Percentiles rank a stretch among this genome's conserved stretches.
Conservation (phyloP, 2,329 filamentous ascomycete species). For the Phialophora verrucosa region DNA sequence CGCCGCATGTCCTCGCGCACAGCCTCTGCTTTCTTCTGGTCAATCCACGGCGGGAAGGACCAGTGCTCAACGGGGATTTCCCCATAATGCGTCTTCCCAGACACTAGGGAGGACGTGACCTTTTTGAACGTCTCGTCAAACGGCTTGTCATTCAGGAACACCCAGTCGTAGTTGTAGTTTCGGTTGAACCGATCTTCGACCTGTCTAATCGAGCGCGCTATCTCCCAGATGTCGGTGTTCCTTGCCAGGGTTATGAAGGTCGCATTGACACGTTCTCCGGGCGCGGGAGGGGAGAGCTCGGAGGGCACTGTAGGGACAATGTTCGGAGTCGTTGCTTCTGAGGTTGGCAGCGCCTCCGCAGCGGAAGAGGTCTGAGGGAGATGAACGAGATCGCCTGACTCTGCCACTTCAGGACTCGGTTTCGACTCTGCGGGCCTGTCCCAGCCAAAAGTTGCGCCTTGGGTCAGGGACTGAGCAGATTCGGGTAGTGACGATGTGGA, state of each 20-base stretch:
- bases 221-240: constrained; percentile 95
- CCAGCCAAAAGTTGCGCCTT: constrained; percentile 34
- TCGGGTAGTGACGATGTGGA: constrained; percentile 63
- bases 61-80: constrained; percentile 90
- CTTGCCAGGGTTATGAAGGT: constrained; percentile 96
- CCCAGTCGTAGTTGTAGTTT: constrained; percentile 98
- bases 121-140: constrained; percentile 95
- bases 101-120: constrained; percentile 86
- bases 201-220: constrained; percentile 91
- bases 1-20: constrained; percentile 93
- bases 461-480: constrained; percentile 38
- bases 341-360: constrained; percentile 41
- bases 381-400: constrained; percentile 8
- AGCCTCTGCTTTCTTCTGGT: constrained; percentile 88
- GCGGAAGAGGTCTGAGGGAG: constrained; percentile 26
- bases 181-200: constrained; percentile 98
- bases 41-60: constrained; percentile 96
- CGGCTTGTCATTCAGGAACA: constrained; percentile 95
- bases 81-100: constrained; percentile 89
- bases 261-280: constrained; percentile 85
- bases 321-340: constrained; percentile 30
- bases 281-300: constrained; percentile 53
- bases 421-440: constrained; percentile 21
- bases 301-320: constrained; percentile 17
- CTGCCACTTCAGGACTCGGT: constrained; percentile 1